Evolutionary conservation across 352 stramenopile species (phyloP).

Genomic region (Globisporangium carolinianum): DNA sequence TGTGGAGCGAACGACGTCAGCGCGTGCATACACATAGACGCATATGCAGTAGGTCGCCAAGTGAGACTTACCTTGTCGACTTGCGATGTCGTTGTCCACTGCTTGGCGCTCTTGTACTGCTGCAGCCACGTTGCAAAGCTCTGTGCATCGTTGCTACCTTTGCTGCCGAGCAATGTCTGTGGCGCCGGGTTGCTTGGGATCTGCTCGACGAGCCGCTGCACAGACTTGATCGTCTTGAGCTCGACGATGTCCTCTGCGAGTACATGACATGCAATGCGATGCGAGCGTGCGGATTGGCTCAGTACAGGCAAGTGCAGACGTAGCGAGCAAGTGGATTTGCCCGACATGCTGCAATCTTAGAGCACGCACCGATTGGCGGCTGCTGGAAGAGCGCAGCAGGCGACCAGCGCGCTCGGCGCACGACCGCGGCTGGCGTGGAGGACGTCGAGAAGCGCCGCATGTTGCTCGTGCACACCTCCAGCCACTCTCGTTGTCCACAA

Average conservation of each 20-base stretch:
- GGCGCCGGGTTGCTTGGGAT: conserved; percentile 14
- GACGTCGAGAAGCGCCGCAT: conserved; percentile 6
- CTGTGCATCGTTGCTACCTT: background rate
- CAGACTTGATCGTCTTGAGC: conserved; percentile 43
- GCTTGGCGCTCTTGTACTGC: conserved; percentile 11
- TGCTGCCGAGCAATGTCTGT: background rate
- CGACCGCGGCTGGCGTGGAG: background rate
- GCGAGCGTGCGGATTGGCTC: too few species aligned
- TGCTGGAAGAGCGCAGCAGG: conserved; percentile 23
- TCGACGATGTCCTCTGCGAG: conserved; percentile 39
- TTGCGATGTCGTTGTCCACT: conserved; percentile 11
- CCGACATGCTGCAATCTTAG: too few species aligned
- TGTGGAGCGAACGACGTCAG: background rate
- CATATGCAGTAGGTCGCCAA: background rate
- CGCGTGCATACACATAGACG: background rate
- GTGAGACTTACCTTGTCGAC: conserved; percentile 22
- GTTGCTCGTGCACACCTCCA: background rate
- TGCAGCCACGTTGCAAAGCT: conserved; percentile 7
- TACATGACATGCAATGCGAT: background rate
- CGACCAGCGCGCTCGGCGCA: background rate
- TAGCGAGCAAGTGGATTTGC: background rate
- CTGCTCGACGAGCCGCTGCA: conserved; percentile 46
- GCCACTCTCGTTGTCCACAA: background rate
- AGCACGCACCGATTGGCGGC: conserved; percentile 24
- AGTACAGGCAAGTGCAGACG: background rate